Evolutionary conservation across 2,329 filamentous ascomycete species (phyloP).

Genomic region (Colletotrichum sp.): DNA sequence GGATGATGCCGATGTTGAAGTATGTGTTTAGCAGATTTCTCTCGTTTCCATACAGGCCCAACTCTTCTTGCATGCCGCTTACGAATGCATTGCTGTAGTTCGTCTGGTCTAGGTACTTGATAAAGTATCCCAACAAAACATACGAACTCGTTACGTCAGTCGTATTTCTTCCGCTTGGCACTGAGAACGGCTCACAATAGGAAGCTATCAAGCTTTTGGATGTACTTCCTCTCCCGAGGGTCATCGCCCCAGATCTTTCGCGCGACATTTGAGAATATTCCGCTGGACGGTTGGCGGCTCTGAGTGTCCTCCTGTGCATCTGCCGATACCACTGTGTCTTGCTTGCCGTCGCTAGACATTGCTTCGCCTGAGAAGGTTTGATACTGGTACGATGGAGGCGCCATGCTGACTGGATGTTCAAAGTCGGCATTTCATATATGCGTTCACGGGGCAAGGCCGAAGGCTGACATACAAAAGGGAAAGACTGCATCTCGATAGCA

Average conservation of each 20-base stretch:
- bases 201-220: background rate
- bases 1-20: constrained; percentile 26
- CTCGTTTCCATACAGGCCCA: constrained; percentile 27
- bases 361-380: background rate
- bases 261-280: background rate
- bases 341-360: background rate
- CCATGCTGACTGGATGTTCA: background rate
- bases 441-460: background rate
- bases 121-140: constrained; percentile 4
- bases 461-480: background rate
- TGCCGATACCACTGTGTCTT: background rate
- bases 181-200: background rate
- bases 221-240: background rate
- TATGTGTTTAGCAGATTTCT: constrained; percentile 26
- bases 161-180: background rate
- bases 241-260: background rate
- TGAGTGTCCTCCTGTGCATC: background rate
- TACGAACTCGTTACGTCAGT: background rate
- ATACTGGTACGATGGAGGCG: background rate
- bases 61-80: constrained; percentile 29
- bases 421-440: background rate
- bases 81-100: constrained; percentile 35
- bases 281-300: background rate
- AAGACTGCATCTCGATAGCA: background rate
- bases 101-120: constrained; percentile 30